Conservation (phyloP, 192 early-diverging fungal species). For the Oehlia diaphana region DNA sequence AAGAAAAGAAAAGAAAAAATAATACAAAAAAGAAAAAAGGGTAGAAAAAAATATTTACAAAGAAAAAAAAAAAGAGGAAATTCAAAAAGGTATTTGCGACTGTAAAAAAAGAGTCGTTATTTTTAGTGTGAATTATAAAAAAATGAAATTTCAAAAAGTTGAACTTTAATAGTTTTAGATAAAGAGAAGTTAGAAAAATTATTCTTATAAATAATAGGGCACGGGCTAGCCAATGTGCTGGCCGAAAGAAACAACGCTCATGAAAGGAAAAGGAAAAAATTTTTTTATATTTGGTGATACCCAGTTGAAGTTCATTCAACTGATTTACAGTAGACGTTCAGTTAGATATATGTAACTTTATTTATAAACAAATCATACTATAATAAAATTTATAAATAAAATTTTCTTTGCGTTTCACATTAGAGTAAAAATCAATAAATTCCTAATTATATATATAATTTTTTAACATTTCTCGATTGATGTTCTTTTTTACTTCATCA, state of each 20-base stretch:
- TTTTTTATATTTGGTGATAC: constrained; percentile 1
- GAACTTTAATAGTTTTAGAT: neutral
- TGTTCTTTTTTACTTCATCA: too few species aligned
- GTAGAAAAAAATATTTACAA: neutral
- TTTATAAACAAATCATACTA: neutral
- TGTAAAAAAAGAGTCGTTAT: neutral
- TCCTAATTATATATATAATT: too few species aligned
- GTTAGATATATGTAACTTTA: neutral
- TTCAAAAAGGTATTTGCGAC: neutral
- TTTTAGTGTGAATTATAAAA: neutral
- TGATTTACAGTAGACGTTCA: constrained; percentile 4
- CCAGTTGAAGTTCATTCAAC: constrained; percentile 8
- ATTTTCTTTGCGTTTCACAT: too few species aligned
- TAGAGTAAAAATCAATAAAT: too few species aligned
- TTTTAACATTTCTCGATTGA: too few species aligned
- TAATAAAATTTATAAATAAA: too few species aligned
- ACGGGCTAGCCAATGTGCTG: constrained; percentile 1
- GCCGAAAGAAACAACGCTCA: neutral
- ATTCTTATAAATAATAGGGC: neutral
- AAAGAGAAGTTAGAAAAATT: neutral
- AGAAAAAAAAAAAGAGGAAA: neutral
- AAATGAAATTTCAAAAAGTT: neutral
- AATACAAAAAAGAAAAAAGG: neutral
- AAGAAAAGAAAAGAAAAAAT: neutral
- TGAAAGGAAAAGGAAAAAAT: neutral